Evolutionary conservation across 2,329 filamentous ascomycete species (phyloP), one percentile per base, ranked within the genome.

Genomic region (Fusarium sp.): DNA sequence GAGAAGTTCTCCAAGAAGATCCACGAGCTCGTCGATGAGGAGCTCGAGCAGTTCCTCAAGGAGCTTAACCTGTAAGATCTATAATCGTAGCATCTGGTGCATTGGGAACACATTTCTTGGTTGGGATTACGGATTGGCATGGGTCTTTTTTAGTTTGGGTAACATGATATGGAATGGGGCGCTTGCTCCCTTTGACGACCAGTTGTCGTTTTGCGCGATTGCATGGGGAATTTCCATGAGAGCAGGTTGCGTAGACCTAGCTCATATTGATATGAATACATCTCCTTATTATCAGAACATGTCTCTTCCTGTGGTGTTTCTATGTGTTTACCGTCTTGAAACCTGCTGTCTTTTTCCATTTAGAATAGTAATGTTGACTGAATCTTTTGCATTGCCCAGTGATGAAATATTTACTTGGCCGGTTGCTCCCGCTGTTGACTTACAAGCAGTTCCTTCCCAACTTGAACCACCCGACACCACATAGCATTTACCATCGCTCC

Each of bases 1-100:
- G 82, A 85, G 77, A 82, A 86, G 79, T 75, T 88, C 62, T 82
- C 84, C 61, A 79, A 85, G 77, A 87, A 87, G 82, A 83, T 88
- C 66, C 82, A 87, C 70, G 77, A 85, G 62, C 73, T 86, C 32
- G 82, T 88, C 47, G 83, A 88, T 21, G 80, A 85, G 75, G 84
- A 88, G 78, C 76, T 88, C 41, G 77, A 83, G 75, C 79, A 84
- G 71, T 84, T 88, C 70, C 76, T 87, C 50, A 78, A 83, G 68
- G 83, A 87, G 72, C 66, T 85, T 37, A 67, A 71, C 42, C 54
- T 74, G 70, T 78, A 76, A 76, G 64, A 67, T 63, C 19, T 59
- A 53, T 68, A 44, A 51, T 56, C 53, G 48, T 63, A 61, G 60
- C 50, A 63, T 67, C 21, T 53, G 53, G 66, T 69, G 56, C 66